These are phyloP conservation scores for Euphorbia tirucalli DNA, from an alignment of 345 rosid genomes.

Conservation along the genomic window DNA sequence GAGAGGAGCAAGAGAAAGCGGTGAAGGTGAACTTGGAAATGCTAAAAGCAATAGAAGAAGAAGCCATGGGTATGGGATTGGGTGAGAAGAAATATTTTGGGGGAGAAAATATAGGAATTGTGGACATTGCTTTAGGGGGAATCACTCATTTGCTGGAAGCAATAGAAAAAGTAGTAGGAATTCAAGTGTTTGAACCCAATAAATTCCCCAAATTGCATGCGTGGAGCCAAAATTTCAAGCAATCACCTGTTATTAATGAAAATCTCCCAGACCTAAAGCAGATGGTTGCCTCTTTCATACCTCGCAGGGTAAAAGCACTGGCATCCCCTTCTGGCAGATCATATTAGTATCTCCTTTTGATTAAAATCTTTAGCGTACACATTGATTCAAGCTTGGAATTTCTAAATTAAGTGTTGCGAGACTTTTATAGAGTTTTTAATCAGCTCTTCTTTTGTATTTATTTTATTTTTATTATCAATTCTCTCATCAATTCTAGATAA, in stretches of 20 bases:
- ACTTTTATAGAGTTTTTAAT: no score
- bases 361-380: no score
- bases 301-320: neutral
- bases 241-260: neutral
- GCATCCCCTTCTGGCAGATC: neutral
- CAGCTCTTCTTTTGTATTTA: no score
- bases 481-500: no score
- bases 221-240: constrained; percentile 3
- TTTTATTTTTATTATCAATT: no score
- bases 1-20: constrained; percentile 17
- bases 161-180: constrained; percentile 8
- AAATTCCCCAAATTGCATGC: constrained; percentile 12
- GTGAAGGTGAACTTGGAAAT: neutral
- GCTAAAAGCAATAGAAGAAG: constrained; percentile 13
- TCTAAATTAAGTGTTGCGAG: no score
- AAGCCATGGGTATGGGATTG: neutral
- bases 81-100: constrained; percentile 13
- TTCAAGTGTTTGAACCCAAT: constrained; percentile 11
- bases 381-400: no score
- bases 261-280: neutral
- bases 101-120: neutral
- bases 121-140: constrained; percentile 13
- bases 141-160: constrained; percentile 11
- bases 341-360: no score
- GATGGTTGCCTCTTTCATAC: neutral